Conservation (phyloP, 2,329 filamentous ascomycete species). For the Cordyceps pruinosa region DNA sequence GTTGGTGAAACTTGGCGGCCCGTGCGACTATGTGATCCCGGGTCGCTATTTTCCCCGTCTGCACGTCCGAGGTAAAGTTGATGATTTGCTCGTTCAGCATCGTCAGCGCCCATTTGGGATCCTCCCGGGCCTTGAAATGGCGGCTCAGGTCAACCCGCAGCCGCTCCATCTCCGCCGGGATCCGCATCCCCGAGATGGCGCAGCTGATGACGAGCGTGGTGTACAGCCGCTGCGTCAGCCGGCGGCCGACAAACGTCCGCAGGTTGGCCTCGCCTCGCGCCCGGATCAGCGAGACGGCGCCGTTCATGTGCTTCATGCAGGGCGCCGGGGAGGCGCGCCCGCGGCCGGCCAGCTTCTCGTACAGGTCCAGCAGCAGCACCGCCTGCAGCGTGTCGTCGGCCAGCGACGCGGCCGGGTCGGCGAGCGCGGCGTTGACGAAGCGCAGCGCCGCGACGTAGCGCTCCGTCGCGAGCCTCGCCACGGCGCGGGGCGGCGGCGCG, state of each 20-base stretch:
- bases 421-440: constrained; percentile 7
- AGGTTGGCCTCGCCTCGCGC: constrained; percentile 12
- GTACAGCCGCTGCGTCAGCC: constrained; percentile 12
- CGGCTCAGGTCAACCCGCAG: constrained; percentile 7
- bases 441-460: constrained; percentile 1
- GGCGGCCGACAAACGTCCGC: constrained; percentile 14
- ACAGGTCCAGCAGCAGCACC: constrained; percentile 22
- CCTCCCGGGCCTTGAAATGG: constrained; percentile 7
- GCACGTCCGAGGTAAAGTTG: constrained; percentile 16
- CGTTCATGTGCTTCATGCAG: constrained; percentile 19
- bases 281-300: constrained; percentile 17
- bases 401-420: neutral
- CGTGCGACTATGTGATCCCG: neutral
- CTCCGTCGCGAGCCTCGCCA: neutral
- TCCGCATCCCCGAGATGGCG: constrained; percentile 11
- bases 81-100: constrained; percentile 15
- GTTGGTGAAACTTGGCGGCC: neutral
- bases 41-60: constrained; percentile 7
- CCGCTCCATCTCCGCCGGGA: constrained; percentile 12
- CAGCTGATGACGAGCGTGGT: constrained; percentile 14
- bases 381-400: constrained; percentile 19
- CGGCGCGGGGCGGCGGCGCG: neutral
- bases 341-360: constrained; percentile 21
- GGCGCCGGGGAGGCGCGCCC: constrained; percentile 4
- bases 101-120: constrained; percentile 18